Conservation (phyloP, 1,139 yeast species). For the Pichia terricola region DNA sequence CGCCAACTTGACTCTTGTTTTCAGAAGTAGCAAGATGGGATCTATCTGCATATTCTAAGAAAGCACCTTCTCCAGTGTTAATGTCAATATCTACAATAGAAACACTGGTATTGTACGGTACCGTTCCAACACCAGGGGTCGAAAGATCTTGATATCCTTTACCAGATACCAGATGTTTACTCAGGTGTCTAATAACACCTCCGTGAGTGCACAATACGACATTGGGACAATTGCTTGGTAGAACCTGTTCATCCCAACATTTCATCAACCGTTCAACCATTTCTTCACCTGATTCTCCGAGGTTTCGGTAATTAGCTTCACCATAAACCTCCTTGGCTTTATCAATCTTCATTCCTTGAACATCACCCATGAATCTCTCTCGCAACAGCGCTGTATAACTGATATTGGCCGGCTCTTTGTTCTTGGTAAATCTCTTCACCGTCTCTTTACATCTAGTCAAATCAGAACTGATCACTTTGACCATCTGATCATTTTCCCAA, state of each 20-base stretch:
- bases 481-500: neutral
- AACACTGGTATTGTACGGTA: slow-evolving; percentile 67
- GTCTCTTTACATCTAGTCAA: slow-evolving; percentile 1
- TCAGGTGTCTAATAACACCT: slow-evolving; percentile 51
- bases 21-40: neutral
- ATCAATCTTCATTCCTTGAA: slow-evolving; percentile 61
- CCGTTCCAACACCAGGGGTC: slow-evolving; percentile 26
- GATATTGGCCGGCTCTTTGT: neutral
- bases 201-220: slow-evolving; percentile 75
- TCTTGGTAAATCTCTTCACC: neutral
- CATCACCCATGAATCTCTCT: slow-evolving; percentile 73
- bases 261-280: slow-evolving; percentile 13
- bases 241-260: slow-evolving; percentile 39
- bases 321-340: slow-evolving; percentile 54
- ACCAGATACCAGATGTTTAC: slow-evolving; percentile 20
- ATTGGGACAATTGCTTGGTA: slow-evolving; percentile 29
- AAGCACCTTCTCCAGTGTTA: slow-evolving; percentile 1
- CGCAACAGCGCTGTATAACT: slow-evolving; percentile 29
- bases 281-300: slow-evolving; percentile 42
- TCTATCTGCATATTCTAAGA: neutral
- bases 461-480: neutral
- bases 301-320: slow-evolving; percentile 31
- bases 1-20: too few species aligned
- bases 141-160: neutral
- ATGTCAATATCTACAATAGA: slow-evolving; percentile 49